Percentiles rank a stretch among this genome's conserved stretches.
Conservation (phyloP, 2,329 filamentous ascomycete genomes). For the Amesomyces nigricolor region DNA sequence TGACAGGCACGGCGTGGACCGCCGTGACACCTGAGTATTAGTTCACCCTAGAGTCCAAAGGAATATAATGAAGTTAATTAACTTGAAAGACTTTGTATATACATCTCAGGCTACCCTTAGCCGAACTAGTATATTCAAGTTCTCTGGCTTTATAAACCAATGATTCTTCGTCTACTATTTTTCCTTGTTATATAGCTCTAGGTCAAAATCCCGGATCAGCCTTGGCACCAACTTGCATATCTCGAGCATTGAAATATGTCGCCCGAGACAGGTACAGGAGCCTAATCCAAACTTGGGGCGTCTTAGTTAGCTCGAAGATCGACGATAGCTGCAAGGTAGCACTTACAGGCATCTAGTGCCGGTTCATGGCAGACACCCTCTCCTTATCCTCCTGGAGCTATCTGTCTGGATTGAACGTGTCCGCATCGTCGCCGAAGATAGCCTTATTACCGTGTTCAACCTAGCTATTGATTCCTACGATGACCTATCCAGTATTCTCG, state of each 20-base stretch:
- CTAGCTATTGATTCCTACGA: conserved; percentile 3
- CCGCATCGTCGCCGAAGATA: background rate
- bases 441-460: background rate
- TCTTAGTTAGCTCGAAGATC: background rate
- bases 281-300: background rate
- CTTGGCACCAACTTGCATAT: conserved; percentile 1
- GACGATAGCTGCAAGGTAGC: background rate
- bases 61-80: no score
- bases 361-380: background rate
- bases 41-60: no score
- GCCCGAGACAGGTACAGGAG: conserved; percentile 3
- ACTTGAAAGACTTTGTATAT: no score
- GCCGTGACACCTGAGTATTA: no score
- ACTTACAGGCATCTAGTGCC: conserved; percentile 5
- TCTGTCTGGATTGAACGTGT: background rate
- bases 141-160: background rate
- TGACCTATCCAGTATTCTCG: background rate
- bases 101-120: background rate
- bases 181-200: background rate
- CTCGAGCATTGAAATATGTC: conserved; percentile 1
- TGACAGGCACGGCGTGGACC: no score
- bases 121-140: background rate
- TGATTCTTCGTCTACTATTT: background rate
- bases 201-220: conserved; percentile 1
- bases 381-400: background rate